Evolutionary conservation across 225 moss, liverwort and hornwort genomes (phyloP), one percentile per base, ranked within the genome.

Genomic region (Sphagnum contortum): DNA sequence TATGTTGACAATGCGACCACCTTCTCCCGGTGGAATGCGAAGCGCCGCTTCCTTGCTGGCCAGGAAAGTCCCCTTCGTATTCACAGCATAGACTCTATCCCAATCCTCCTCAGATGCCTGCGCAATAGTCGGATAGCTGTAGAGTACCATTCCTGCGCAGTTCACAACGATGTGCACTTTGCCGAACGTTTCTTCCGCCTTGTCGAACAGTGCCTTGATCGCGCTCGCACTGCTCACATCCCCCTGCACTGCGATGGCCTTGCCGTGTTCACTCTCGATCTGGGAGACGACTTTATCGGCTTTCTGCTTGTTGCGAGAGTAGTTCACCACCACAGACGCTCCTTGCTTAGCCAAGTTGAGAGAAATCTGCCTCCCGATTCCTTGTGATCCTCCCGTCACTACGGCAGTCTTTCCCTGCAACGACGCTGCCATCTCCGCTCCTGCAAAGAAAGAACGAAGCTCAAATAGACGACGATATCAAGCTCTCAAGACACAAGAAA

Each of bases 101-200:
- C 81, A 81, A 3, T 81, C 74, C 50, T 74, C 71, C 49, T 77
- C 77, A 8, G 64, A 74, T 3, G 81, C 77, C 13, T 75, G 63
- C 5, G n/a, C 68, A 4, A 77, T 12, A 45, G 62, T 57, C 13
- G 81, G 81, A 12, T 74, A 81, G 45, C 55, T 48, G 3, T 69
- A 45, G 0, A 70, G 58, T 14, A 29, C 29, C 29, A 29, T 29
- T 29, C 80, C 80, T 3, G 81, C 77, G 45, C 64, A 10, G 57
- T 77, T 56, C 53, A 61, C 81, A 12, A 77, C 70, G 6, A 70
- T 64, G 57, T 82, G 47, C 48, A 81, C 53, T 3, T 54, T 64
- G 6, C 74, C 81, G 8, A 74, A 77, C 8, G 49, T 62, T 29
- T 76, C 63, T 59, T 69, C 66, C 3, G 74, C 69, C 66, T 67